These are phyloP conservation scores for Geoglossum cookeanum DNA, from an alignment of 2,329 filamentous ascomycete genomes.

Conservation along the genomic window DNA sequence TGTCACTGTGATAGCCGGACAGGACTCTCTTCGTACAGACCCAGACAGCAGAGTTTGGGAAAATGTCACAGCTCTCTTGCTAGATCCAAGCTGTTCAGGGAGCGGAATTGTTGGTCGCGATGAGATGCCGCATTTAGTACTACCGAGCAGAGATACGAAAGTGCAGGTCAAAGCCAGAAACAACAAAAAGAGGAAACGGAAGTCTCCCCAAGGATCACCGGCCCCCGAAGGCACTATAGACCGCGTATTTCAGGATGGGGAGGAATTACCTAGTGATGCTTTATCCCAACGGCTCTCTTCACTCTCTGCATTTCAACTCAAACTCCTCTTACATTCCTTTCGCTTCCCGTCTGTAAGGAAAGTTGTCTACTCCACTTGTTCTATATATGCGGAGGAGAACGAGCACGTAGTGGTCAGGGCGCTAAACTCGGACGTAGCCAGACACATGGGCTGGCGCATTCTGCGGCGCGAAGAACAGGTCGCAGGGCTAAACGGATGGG, in stretches of 20 bases:
- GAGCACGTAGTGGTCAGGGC: slow-evolving; percentile 63
- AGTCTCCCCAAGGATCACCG: slow-evolving; percentile 21
- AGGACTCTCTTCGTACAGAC: slow-evolving; percentile 67
- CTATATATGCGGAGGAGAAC: slow-evolving; percentile 71
- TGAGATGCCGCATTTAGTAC: slow-evolving; percentile 47
- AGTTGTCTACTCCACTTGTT: slow-evolving; percentile 90
- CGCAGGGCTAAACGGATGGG: slow-evolving; percentile 56
- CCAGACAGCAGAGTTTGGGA: slow-evolving; percentile 41
- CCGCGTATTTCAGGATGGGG: slow-evolving; percentile 15
- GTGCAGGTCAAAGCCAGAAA: slow-evolving; percentile 17
- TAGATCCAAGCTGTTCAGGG: slow-evolving; percentile 90
- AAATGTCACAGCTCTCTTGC: slow-evolving; percentile 59
- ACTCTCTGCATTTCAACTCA: slow-evolving; percentile 64
- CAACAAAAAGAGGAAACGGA: slow-evolving; percentile 22
- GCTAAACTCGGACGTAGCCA: slow-evolving; percentile 47
- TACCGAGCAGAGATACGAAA: slow-evolving; percentile 23
- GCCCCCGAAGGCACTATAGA: slow-evolving; percentile 9
- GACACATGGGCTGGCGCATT: slow-evolving; percentile 56
- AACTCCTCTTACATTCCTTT: slow-evolving; percentile 68
- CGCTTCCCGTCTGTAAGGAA: slow-evolving; percentile 53
- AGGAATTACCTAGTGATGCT: slow-evolving; percentile 23
- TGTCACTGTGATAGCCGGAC: slow-evolving; percentile 49
- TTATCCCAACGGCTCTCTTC: slow-evolving; percentile 47
- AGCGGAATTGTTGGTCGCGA: slow-evolving; percentile 87
- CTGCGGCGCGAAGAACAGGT: slow-evolving; percentile 54